Evolutionary conservation across 805 yeast species (phyloP).

Genomic region (Lipomyces anomalus): DNA sequence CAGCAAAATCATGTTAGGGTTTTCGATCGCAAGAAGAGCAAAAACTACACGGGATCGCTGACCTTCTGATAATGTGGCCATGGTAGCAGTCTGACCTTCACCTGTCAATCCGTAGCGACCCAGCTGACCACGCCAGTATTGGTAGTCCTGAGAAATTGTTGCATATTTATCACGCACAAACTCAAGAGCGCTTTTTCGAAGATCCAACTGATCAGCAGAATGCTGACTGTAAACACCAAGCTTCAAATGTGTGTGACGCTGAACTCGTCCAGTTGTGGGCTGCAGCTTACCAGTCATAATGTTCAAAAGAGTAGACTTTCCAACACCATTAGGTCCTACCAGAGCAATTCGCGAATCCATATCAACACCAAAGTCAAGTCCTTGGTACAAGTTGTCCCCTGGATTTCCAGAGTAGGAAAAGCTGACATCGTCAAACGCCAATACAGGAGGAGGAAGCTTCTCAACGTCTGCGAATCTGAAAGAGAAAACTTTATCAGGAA

Average conservation of each 20-base stretch:
- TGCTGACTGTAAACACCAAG: constrained; percentile 99
- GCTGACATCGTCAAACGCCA: constrained; percentile 91
- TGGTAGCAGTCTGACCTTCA: constrained; percentile 96
- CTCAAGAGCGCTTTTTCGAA: constrained; percentile 91
- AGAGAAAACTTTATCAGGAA: constrained; percentile 85
- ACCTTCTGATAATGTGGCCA: constrained; percentile 98
- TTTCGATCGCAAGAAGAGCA: constrained; percentile 89
- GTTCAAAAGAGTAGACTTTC: constrained; percentile 92
- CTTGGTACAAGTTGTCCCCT: constrained; percentile 83
- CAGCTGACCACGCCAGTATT: constrained; percentile 89
- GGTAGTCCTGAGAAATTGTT: constrained; percentile 90
- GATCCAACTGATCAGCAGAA: constrained; percentile 95
- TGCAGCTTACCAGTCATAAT: constrained; percentile 91
- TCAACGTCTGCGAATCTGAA: constrained; percentile 94
- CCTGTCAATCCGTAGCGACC: constrained; percentile 99
- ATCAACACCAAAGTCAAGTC: constrained; percentile 95
- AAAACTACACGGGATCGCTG: constrained; percentile 99
- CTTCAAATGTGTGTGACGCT: constrained; percentile 95
- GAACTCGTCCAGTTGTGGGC: constrained; percentile 91
- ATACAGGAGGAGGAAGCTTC: constrained; percentile 96
- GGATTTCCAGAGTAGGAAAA: constrained; percentile 71
- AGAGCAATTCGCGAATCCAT: constrained; percentile 98
- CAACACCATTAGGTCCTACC: constrained; percentile 99
- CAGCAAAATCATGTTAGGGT: constrained; percentile 87
- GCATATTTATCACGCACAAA: constrained; percentile 94